Evolutionary conservation across 2,329 filamentous ascomycete species (phyloP).

Genomic region (Diaporthe citri): DNA sequence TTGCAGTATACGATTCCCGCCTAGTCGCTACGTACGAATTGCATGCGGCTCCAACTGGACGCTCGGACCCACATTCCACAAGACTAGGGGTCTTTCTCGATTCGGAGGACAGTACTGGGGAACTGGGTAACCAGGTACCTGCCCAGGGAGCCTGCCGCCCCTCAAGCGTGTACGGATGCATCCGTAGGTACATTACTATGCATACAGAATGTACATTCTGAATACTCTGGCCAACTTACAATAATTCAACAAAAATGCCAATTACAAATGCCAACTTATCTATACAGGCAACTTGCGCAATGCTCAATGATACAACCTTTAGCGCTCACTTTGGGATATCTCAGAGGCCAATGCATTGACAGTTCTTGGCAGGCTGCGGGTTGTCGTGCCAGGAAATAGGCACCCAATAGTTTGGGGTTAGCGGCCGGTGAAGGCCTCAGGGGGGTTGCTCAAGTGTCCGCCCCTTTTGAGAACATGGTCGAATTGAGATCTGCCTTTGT

Average conservation of each 20-base stretch:
- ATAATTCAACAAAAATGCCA: not conserved
- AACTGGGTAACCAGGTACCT: not conserved
- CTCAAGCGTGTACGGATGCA: not conserved
- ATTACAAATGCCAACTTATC: not conserved
- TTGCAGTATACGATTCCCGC: conserved; percentile 36
- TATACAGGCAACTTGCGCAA: not conserved
- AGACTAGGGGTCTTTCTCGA: conserved; percentile 22
- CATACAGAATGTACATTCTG: not conserved
- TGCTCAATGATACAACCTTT: not conserved
- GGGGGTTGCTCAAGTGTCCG: conserved; percentile 18
- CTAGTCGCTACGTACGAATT: conserved; percentile 4
- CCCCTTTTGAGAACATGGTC: conserved; percentile 26
- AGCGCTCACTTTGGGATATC: not conserved
- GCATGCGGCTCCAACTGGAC: conserved; percentile 21
- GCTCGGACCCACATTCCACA: not conserved
- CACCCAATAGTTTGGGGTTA: conserved; percentile 27
- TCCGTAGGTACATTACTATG: not conserved
- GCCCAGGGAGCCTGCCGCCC: not conserved
- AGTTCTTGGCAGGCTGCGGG: conserved; percentile 7
- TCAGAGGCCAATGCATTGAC: not conserved
- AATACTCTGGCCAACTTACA: not conserved
- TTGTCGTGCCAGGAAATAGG: conserved; percentile 18
- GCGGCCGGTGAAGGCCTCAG: conserved; percentile 26
- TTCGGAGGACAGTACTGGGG: not conserved
- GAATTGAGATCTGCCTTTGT: conserved; percentile 32